Conservation (phyloP, 1,284 basidiomycete genomes). For the Polyporus tsugae region DNA sequence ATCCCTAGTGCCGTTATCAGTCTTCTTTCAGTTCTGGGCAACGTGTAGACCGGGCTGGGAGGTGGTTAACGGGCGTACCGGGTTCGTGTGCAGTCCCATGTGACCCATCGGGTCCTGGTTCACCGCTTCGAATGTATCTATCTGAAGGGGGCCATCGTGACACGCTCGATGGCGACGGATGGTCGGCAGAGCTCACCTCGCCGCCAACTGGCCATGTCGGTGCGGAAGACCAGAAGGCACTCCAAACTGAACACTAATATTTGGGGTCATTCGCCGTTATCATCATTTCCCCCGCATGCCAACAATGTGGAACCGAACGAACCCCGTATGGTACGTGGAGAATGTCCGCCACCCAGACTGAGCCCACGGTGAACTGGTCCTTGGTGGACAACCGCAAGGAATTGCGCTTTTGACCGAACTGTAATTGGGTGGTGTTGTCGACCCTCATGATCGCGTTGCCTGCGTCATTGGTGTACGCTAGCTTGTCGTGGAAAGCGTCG, state of each 20-base stretch:
- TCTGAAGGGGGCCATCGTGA: constrained; percentile 38
- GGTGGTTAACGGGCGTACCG: constrained; percentile 40
- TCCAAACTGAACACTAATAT: constrained; percentile 75
- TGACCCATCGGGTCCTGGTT: constrained; percentile 69
- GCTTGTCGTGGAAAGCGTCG: constrained; percentile 55
- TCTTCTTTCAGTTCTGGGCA: constrained; percentile 12
- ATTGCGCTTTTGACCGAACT: constrained; percentile 72
- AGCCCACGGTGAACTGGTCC: constrained; percentile 67
- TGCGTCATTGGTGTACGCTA: constrained; percentile 69
- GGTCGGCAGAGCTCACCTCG: constrained; percentile 40
- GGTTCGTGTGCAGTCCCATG: constrained; percentile 74
- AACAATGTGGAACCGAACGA: constrained; percentile 28
- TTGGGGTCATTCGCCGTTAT: background rate
- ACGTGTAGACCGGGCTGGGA: constrained; percentile 8
- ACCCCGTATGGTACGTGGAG: constrained; percentile 74
- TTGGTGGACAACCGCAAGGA: constrained; percentile 71
- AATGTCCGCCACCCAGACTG: constrained; percentile 72
- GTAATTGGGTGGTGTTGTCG: constrained; percentile 68
- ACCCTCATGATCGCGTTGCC: constrained; percentile 77
- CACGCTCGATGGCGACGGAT: background rate
- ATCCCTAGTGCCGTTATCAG: constrained; percentile 49
- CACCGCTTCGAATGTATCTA: constrained; percentile 82
- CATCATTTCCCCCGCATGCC: background rate
- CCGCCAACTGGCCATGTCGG: constrained; percentile 69
- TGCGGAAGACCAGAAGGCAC: constrained; percentile 73